Evolutionary conservation across 1,139 yeast genomes (phyloP).

Genomic region (Blastobotrys proliferans): DNA sequence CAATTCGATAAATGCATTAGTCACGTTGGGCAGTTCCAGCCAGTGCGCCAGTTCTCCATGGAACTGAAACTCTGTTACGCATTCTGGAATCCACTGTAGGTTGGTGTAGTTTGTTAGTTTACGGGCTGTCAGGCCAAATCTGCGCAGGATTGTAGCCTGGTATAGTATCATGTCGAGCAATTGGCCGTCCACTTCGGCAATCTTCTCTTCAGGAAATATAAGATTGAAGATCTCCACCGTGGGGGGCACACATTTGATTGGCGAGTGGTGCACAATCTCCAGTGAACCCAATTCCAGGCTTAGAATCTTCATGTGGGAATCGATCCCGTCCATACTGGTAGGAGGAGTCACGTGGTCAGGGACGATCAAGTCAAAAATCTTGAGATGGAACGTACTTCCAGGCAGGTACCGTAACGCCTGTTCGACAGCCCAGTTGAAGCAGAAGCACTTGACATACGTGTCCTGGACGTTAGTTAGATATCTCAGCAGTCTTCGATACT

Average conservation of each 20-base stretch:
- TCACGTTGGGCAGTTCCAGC: background rate
- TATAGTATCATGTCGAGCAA: background rate
- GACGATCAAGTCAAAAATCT: slow-evolving; percentile 1
- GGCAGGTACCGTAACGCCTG: background rate
- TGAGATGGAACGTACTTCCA: background rate
- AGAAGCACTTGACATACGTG: background rate
- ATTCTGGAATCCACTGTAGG: background rate
- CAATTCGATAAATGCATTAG: background rate
- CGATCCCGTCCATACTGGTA: too few species aligned
- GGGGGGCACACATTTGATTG: background rate
- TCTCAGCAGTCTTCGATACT: background rate
- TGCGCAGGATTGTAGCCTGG: background rate
- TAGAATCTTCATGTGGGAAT: background rate
- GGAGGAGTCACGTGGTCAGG: too few species aligned
- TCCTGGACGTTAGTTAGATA: background rate
- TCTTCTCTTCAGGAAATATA: background rate
- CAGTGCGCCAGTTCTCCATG: background rate
- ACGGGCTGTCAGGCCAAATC: background rate
- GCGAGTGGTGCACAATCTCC: background rate
- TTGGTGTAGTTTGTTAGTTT: background rate
- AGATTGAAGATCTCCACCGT: background rate
- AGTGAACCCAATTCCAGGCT: background rate
- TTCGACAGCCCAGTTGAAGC: background rate
- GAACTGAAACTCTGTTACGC: background rate
- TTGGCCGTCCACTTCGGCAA: slow-evolving; percentile 1